phyloP scores from a whole-genome alignment of 2,329 filamentous ascomycete genomes.

The Ceratocystis eucalypticola region DNA sequence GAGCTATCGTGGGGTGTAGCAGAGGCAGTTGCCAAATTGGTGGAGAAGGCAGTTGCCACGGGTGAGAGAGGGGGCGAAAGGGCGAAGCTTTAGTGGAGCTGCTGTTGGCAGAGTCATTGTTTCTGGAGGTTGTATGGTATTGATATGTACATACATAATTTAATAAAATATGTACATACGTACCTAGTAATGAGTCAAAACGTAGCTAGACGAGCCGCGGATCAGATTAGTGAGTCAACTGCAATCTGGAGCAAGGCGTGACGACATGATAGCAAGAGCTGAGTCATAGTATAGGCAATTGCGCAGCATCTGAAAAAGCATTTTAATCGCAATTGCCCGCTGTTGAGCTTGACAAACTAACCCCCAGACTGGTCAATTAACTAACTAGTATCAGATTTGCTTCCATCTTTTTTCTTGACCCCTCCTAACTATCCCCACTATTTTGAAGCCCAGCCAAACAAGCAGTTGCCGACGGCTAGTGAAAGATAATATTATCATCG shows the following conservation, averaged over 20 bases:
- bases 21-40: slow-evolving; percentile 33
- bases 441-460: no score
- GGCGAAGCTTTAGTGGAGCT: slow-evolving; percentile 1
- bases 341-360: not conserved
- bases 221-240: not conserved
- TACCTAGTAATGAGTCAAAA: not conserved
- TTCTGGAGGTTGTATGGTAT: not conserved
- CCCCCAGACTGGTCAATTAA: no score
- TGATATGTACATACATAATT: no score
- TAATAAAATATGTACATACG: no score
- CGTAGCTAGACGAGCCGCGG: not conserved
- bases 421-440: no score
- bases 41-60: slow-evolving; percentile 20
- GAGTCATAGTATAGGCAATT: not conserved
- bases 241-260: not conserved
- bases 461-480: no score
- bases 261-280: not conserved
- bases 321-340: not conserved
- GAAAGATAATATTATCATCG: no score
- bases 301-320: not conserved
- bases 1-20: slow-evolving; percentile 49
- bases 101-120: not conserved
- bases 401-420: not conserved
- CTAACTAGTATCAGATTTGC: no score
- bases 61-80: not conserved